Percentiles rank a stretch among this genome's conserved stretches.
Evolutionary conservation across 1,139 yeast species (phyloP).

Genomic region (Spathaspora jeffriesii): DNA sequence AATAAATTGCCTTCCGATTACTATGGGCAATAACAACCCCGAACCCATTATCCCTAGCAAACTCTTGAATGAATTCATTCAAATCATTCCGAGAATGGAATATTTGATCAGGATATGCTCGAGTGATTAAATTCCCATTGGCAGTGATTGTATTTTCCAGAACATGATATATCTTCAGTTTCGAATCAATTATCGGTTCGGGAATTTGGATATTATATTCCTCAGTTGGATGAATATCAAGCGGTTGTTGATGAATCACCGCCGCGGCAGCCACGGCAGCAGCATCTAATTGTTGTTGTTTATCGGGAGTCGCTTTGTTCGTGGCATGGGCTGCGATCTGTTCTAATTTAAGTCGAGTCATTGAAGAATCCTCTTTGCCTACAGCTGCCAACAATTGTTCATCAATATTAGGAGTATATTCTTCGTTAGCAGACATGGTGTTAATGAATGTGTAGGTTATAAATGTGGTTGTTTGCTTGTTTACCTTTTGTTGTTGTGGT

Average conservation of each 20-base stretch:
- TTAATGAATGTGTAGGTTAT: not conserved
- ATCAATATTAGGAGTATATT: constrained; percentile 44
- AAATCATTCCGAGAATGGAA: constrained; percentile 52
- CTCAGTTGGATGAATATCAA: too few species aligned
- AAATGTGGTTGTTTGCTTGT: constrained; percentile 4
- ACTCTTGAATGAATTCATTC: constrained; percentile 56
- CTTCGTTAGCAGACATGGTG: constrained; percentile 17
- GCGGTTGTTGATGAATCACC: constrained; percentile 15
- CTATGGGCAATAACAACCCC: constrained; percentile 64
- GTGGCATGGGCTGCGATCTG: constrained; percentile 27
- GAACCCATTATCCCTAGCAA: constrained; percentile 59
- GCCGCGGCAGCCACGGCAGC: too few species aligned
- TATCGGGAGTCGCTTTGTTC: not conserved
- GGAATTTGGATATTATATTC: constrained; percentile 52
- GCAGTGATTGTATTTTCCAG: constrained; percentile 48
- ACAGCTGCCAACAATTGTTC: constrained; percentile 45
- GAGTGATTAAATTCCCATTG: constrained; percentile 53
- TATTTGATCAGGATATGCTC: constrained; percentile 56
- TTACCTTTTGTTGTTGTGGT: constrained; percentile 3
- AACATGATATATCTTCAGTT: constrained; percentile 48
- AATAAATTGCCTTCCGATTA: constrained; percentile 58
- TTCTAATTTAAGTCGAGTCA: constrained; percentile 31
- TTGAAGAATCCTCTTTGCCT: constrained; percentile 15
- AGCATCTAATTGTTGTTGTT: constrained; percentile 6
- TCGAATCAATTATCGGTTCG: constrained; percentile 46